These are phyloP conservation scores for Cladorrhinum sp. DNA, from an alignment of 2,329 filamentous ascomycete species.

Conservation along the genomic window DNA sequence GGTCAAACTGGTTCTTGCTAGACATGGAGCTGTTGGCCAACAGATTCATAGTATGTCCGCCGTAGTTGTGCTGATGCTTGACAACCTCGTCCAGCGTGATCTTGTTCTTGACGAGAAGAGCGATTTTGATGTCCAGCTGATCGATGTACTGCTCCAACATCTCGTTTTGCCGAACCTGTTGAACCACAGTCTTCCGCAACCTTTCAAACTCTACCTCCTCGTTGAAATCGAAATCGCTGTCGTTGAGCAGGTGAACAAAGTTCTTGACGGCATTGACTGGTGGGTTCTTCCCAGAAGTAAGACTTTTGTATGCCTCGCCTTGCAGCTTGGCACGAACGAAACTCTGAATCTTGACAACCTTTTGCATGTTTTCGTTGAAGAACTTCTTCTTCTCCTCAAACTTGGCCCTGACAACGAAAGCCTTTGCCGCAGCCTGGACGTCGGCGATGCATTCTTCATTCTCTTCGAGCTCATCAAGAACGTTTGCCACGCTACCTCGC, in stretches of 20 bases:
- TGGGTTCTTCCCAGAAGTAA: constrained; percentile 94
- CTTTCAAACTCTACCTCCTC: constrained; percentile 97
- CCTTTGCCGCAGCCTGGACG: constrained; percentile 72
- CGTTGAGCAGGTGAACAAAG: constrained; percentile 95
- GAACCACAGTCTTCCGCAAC: constrained; percentile 90
- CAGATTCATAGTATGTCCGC: constrained; percentile 79
- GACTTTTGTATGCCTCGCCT: constrained; percentile 94
- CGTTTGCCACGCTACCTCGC: constrained; percentile 67
- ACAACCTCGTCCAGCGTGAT: constrained; percentile 98
- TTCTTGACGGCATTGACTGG: constrained; percentile 96
- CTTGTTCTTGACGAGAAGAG: constrained; percentile 97
- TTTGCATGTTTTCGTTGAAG: constrained; percentile 97
- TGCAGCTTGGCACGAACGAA: constrained; percentile 93
- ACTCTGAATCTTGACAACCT: constrained; percentile 97
- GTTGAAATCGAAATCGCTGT: constrained; percentile 98
- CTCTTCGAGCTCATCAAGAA: constrained; percentile 74
- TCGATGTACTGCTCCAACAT: constrained; percentile 97
- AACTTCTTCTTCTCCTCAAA: constrained; percentile 85
- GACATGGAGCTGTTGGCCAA: constrained; percentile 85
- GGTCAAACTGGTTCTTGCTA: constrained; percentile 87
- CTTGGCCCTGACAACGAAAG: constrained; percentile 66
- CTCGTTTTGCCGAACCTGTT: constrained; percentile 96
- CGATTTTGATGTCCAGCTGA: constrained; percentile 98
- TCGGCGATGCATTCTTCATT: constrained; percentile 75
- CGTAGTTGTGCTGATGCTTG: constrained; percentile 93